phyloP scores from a whole-genome alignment of 2,329 filamentous ascomycete genomes.

The Amesomyces nigricolor region DNA sequence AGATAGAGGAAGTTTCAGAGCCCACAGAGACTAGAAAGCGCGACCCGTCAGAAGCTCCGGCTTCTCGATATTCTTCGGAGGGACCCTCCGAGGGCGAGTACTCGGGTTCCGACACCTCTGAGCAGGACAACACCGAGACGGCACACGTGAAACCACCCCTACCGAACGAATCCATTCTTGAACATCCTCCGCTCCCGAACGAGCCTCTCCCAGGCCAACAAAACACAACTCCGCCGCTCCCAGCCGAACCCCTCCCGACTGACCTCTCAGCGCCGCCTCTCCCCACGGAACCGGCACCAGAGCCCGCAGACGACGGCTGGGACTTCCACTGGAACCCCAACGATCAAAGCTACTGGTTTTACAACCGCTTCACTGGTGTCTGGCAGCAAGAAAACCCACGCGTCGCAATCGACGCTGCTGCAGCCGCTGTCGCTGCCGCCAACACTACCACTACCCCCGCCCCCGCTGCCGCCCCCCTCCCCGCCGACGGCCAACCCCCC shows the following conservation, averaged over 20 bases:
- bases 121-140: neutral
- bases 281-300: slow-evolving; percentile 39
- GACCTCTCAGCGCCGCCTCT: slow-evolving; percentile 33
- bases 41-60: neutral
- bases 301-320: slow-evolving; percentile 68
- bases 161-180: slow-evolving; percentile 1
- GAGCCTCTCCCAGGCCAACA: slow-evolving; percentile 10
- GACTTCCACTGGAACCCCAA: slow-evolving; percentile 68
- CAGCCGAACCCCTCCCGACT: slow-evolving; percentile 23
- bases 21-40: neutral
- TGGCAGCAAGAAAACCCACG: slow-evolving; percentile 87
- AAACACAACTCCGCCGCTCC: slow-evolving; percentile 19
- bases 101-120: slow-evolving; percentile 6
- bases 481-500: slow-evolving; percentile 7
- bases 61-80: slow-evolving; percentile 1
- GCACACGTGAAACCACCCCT: slow-evolving; percentile 4
- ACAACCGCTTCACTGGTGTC: slow-evolving; percentile 69
- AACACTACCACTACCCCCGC: slow-evolving; percentile 24
- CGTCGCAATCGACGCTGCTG: slow-evolving; percentile 45
- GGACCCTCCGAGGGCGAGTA: slow-evolving; percentile 15
- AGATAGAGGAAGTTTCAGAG: neutral
- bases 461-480: slow-evolving; percentile 22
- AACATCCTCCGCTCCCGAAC: slow-evolving; percentile 6
- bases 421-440: slow-evolving; percentile 37
- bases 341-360: slow-evolving; percentile 71